Evolutionary conservation across 768 basidiomycete genomes (phyloP).

Genomic region (Phylloporus sp.): DNA sequence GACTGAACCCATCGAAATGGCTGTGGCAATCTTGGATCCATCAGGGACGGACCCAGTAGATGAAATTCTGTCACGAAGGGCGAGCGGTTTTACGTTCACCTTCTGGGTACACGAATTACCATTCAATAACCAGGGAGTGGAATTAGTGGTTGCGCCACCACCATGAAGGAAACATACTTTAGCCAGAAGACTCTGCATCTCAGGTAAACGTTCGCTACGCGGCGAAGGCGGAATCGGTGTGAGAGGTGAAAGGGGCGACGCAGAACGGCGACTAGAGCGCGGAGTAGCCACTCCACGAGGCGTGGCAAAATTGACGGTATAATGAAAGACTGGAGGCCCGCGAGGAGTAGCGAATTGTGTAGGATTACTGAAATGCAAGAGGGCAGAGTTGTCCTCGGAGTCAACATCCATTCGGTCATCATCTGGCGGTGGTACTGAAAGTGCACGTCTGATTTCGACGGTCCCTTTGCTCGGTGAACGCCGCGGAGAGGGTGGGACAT

Average conservation of each 20-base stretch:
- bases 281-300: slow-evolving; percentile 12
- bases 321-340: slow-evolving; percentile 12
- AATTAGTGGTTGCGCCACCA: slow-evolving; percentile 1
- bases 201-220: slow-evolving; percentile 7
- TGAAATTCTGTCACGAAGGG: neutral
- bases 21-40: slow-evolving; percentile 1
- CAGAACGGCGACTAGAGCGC: neutral
- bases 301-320: slow-evolving; percentile 29
- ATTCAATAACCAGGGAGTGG: neutral
- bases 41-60: neutral
- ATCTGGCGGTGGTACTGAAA: slow-evolving; percentile 19
- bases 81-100: slow-evolving; percentile 1
- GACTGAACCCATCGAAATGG: neutral
- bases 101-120: neutral
- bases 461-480: slow-evolving; percentile 21
- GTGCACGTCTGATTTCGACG: slow-evolving; percentile 26
- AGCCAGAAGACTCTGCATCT: slow-evolving; percentile 9
- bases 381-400: slow-evolving; percentile 6
- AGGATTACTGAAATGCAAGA: slow-evolving; percentile 23
- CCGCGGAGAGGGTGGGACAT: slow-evolving; percentile 23
- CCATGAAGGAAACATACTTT: slow-evolving; percentile 16
- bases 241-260: slow-evolving; percentile 39
- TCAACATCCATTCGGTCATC: slow-evolving; percentile 27
- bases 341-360: slow-evolving; percentile 5
- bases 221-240: slow-evolving; percentile 54